phyloP scores from a whole-genome alignment of 2,329 filamentous ascomycete species.

The Fusarium sp. region DNA sequence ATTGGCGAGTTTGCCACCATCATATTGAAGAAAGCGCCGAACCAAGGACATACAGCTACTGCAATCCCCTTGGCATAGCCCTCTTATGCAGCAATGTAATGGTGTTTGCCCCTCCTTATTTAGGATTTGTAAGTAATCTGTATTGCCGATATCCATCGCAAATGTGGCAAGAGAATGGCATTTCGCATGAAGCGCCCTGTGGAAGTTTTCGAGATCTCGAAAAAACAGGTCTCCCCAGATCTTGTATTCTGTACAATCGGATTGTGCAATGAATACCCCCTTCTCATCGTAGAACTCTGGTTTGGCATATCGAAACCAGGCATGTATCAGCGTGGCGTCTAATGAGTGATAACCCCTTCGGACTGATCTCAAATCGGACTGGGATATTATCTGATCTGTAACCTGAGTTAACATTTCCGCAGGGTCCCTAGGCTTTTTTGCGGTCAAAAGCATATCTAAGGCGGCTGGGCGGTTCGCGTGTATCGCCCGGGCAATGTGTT shows the following conservation, averaged over 20 bases:
- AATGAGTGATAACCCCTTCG: accelerated
- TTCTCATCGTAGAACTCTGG: not conserved
- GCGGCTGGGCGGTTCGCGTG: accelerated
- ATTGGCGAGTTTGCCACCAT: accelerated
- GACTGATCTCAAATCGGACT: accelerated
- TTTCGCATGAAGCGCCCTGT: accelerated
- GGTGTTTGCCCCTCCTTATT: accelerated
- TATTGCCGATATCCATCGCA: accelerated
- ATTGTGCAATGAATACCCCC: accelerated
- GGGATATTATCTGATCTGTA: accelerated
- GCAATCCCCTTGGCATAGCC: accelerated
- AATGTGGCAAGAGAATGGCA: accelerated
- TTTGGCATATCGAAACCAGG: not conserved
- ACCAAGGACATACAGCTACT: not conserved
- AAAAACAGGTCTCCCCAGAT: accelerated
- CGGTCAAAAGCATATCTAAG: accelerated
- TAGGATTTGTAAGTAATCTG: accelerated
- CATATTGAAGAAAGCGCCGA: not conserved
- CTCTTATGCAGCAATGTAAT: accelerated
- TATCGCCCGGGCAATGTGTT: accelerated
- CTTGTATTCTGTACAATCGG: not conserved
- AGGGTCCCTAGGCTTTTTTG: accelerated
- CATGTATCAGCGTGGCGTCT: accelerated
- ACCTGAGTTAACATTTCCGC: accelerated
- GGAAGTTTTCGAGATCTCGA: accelerated